phyloP scores from a whole-genome alignment of 306 rosid genomes.

The Inga leiocalycina region DNA sequence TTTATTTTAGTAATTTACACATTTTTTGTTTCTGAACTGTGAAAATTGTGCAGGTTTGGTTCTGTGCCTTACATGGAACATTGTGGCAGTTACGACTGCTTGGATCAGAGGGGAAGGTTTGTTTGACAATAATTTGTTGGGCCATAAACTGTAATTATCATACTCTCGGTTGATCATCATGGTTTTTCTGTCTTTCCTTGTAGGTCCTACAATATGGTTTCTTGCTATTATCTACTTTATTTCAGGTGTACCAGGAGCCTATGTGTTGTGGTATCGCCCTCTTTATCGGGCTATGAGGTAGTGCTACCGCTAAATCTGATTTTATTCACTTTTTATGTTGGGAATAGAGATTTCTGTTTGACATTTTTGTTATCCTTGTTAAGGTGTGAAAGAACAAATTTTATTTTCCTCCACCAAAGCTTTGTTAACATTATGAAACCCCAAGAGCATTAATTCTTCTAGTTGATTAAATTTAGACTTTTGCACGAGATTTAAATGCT shows the following conservation, averaged over 20 bases:
- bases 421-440: constrained; percentile 33
- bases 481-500: constrained; percentile 14
- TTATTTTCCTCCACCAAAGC: background rate
- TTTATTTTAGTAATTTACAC: background rate
- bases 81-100: constrained; percentile 75
- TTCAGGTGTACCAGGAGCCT: constrained; percentile 75
- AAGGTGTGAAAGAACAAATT: constrained; percentile 21
- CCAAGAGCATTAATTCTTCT: background rate
- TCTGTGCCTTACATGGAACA: constrained; percentile 77
- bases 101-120: constrained; percentile 92
- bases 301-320: constrained; percentile 10
- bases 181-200: constrained; percentile 42
- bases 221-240: constrained; percentile 80
- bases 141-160: constrained; percentile 20
- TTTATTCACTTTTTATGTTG: constrained; percentile 24
- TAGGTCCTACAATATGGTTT: constrained; percentile 85
- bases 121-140: constrained; percentile 27
- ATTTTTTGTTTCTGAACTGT: constrained; percentile 29
- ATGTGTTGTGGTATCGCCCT: constrained; percentile 94
- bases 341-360: constrained; percentile 30
- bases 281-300: constrained; percentile 98
- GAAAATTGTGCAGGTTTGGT: constrained; percentile 65
- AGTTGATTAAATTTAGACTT: background rate
- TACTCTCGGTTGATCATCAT: constrained; percentile 21
- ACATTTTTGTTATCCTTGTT: constrained; percentile 21